Base-by-base conservation (phyloP, 805 yeast genomes). In the Metschnikowia baotianmanensis region DNA sequence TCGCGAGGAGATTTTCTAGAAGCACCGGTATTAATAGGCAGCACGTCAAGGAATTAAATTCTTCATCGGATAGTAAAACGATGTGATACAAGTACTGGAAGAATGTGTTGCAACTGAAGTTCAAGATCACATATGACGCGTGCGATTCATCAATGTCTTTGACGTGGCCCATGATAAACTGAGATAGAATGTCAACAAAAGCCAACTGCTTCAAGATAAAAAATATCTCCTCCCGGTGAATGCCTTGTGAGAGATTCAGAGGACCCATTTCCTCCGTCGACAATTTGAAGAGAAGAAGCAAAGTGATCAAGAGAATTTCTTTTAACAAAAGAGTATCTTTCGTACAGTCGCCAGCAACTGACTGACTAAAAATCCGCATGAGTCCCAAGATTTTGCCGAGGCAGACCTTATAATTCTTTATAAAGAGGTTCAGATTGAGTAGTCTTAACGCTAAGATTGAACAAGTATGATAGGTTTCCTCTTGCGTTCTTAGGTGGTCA, bases 161-260 rank as follows among this genome's bases (percentile, higher is more conserved):
- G 12, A 64, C 55, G 39, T 65, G 67, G 22, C 57, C 41, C 13
- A 58, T 28, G 3, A 68, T 57, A 38, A 67, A 62, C 25, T 59
- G 51, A 17, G 65, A 56, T 4, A 66, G 49, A 7, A 64, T 52
- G 50, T 75, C 74, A 40, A 75, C 66, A 51, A 71, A 80, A 38
- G 80, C 84, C 49, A 83, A 64, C 47, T 82, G 84, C 40, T 68
- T 73, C 38, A 83, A 60, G 0, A 86, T 72, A 8, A 42, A 35
- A 24, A 52, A 58, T 11, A 66, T 42, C 6, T 44, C 39, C 16
- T 11, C 28, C 6, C 30, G 51, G 6, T 36, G 37, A 1, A 46
- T 53, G 8, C 57, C 46, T 6, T 44, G 21, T 12, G 52, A 50
- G 9, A 59, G 41, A 3, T 47, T 31, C 35, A 48, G 20, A 51